These are phyloP conservation scores for Beverwykella pulmonaria DNA, from an alignment of 495 filamentous ascomycete genomes.

Conservation along the genomic window DNA sequence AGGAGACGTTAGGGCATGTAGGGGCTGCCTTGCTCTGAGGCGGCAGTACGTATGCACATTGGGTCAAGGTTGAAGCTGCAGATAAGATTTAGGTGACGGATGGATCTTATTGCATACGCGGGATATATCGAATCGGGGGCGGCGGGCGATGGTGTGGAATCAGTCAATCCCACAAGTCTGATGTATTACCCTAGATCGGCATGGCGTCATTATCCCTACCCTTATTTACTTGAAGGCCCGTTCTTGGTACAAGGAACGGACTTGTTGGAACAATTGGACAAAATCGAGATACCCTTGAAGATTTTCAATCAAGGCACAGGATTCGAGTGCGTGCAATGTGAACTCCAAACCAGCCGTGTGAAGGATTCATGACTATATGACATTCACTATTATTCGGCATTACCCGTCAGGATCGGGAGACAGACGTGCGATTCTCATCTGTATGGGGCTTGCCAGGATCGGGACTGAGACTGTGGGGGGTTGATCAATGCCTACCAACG, in stretches of 20 bases:
- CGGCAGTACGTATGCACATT: too few relatives aligned
- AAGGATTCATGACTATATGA: too few relatives aligned
- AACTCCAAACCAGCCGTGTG: too few relatives aligned
- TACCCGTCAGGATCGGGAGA: background rate
- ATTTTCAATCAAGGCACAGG: background rate
- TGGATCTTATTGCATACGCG: background rate
- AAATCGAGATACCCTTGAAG: conserved; percentile 8
- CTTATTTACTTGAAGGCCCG: background rate
- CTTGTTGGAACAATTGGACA: background rate
- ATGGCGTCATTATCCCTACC: background rate
- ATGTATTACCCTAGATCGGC: background rate
- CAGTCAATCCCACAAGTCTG: background rate
- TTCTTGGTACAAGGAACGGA: background rate
- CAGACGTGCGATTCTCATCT: too few relatives aligned
- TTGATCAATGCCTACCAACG: too few relatives aligned
- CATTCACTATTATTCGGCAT: too few relatives aligned
- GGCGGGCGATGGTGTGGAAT: background rate
- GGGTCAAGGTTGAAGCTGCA: background rate
- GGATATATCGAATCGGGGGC: background rate
- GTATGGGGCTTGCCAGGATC: background rate
- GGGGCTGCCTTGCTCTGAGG: conserved; percentile 20
- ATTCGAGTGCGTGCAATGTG: too few relatives aligned
- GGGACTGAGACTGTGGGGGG: background rate
- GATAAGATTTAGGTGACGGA: background rate
- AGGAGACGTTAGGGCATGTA: conserved; percentile 41